Conservation (phyloP, 2,329 filamentous ascomycete genomes). For the Xylariomycetidae sp. region DNA sequence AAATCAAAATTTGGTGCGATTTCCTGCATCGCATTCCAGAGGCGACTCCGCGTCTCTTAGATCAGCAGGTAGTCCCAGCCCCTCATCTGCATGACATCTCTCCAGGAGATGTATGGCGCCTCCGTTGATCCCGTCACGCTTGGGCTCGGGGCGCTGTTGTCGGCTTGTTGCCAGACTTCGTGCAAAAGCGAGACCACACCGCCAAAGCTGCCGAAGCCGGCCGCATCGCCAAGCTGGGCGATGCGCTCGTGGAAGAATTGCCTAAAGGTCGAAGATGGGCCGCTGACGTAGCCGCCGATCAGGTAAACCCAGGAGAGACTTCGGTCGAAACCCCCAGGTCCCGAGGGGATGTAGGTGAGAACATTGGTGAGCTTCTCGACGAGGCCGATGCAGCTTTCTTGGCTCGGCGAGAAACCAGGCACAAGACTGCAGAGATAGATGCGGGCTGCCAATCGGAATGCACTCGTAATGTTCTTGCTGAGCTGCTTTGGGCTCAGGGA, state of each 20-base stretch:
- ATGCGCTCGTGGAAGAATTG: slow-evolving; percentile 72
- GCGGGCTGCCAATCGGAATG: slow-evolving; percentile 87
- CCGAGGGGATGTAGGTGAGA: slow-evolving; percentile 77
- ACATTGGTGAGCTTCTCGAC: slow-evolving; percentile 72
- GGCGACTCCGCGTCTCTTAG: slow-evolving; percentile 42
- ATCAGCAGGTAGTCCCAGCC: slow-evolving; percentile 92
- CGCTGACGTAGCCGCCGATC: slow-evolving; percentile 75
- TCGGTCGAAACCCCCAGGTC: slow-evolving; percentile 79
- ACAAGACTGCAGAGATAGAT: slow-evolving; percentile 97
- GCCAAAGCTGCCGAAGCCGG: slow-evolving; percentile 79
- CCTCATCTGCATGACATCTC: slow-evolving; percentile 88
- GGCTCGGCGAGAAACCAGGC: slow-evolving; percentile 75
- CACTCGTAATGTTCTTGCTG: slow-evolving; percentile 79
- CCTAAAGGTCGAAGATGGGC: slow-evolving; percentile 70
- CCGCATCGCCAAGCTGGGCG: slow-evolving; percentile 68
- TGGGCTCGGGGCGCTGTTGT: slow-evolving; percentile 38
- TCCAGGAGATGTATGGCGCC: slow-evolving; percentile 79
- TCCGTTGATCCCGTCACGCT: slow-evolving; percentile 31
- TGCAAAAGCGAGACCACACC: slow-evolving; percentile 72
- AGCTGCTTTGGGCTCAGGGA: slow-evolving; percentile 78
- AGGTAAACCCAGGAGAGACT: slow-evolving; percentile 92
- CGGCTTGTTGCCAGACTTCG: slow-evolving; percentile 82
- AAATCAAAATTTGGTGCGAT: no score
- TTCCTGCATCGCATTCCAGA: no score
- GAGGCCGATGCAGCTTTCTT: slow-evolving; percentile 69